Conservation (phyloP, 2,329 filamentous ascomycete species). For the Paramyrothecium sp. region DNA sequence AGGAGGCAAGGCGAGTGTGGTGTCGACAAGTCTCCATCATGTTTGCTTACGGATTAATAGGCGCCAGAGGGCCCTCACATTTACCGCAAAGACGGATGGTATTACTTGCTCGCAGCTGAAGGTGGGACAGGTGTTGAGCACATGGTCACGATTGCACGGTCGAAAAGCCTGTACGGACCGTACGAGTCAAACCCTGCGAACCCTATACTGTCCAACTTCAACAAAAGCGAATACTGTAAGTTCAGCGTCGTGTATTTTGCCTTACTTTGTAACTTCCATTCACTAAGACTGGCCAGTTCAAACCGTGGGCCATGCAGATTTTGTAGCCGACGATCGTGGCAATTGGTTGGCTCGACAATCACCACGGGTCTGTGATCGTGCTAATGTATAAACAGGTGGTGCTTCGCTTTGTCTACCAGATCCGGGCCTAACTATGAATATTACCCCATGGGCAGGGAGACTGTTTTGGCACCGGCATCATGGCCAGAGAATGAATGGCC, state of each 20-base stretch:
- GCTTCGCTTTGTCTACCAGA: not conserved
- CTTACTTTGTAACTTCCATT: too few relatives aligned
- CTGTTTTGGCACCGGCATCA: slow-evolving; percentile 40
- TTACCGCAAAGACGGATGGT: slow-evolving; percentile 39
- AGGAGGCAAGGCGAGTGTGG: not conserved
- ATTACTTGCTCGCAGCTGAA: slow-evolving; percentile 48
- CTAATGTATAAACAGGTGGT: not conserved
- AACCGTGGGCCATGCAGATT: slow-evolving; percentile 41
- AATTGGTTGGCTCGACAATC: slow-evolving; percentile 36
- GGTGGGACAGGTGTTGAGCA: slow-evolving; percentile 43
- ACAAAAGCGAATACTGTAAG: slow-evolving; percentile 27
- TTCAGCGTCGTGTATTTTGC: too few relatives aligned
- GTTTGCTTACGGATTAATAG: not conserved
- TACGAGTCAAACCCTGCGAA: slow-evolving; percentile 40
- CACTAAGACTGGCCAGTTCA: slow-evolving; percentile 26
- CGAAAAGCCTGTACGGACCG: slow-evolving; percentile 36
- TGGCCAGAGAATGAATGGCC: slow-evolving; percentile 50
- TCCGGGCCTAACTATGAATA: slow-evolving; percentile 22
- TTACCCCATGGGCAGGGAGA: slow-evolving; percentile 54
- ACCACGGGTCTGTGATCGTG: too few relatives aligned
- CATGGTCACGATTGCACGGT: slow-evolving; percentile 40
- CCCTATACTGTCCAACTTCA: slow-evolving; percentile 40
- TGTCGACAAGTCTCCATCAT: not conserved
- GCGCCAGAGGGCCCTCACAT: slow-evolving; percentile 44
- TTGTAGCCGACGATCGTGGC: slow-evolving; percentile 40